Conservation (phyloP, 2,329 filamentous ascomycete species). For the Biscogniauxia sp. region DNA sequence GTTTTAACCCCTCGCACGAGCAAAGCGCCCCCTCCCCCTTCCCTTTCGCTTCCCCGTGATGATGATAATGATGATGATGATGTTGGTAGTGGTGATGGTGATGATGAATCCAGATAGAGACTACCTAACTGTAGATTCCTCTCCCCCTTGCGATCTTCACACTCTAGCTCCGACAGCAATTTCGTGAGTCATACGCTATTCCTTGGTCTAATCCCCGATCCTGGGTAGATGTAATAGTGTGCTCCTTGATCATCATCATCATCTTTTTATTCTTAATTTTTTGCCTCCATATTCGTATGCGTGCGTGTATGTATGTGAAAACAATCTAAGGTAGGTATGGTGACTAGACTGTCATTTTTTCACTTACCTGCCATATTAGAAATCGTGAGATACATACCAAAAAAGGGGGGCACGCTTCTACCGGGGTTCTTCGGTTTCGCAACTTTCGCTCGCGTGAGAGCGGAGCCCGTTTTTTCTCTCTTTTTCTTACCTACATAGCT, state of each 20-base stretch:
- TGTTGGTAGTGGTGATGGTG: too few species aligned
- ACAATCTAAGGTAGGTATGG: too few species aligned
- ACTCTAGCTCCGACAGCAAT: conserved; percentile 3
- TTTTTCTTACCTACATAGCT: too few species aligned
- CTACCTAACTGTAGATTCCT: too few species aligned
- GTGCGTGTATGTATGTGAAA: too few species aligned
- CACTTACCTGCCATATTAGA: background rate
- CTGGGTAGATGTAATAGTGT: background rate
- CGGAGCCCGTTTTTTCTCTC: background rate
- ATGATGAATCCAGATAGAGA: background rate
- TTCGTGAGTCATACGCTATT: background rate
- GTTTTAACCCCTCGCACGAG: background rate
- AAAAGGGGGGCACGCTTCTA: background rate
- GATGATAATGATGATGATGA: too few species aligned
- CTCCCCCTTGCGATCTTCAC: background rate
- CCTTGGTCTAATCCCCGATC: background rate
- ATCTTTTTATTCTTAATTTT: background rate
- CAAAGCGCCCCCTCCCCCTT: background rate
- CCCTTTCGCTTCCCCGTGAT: too few species aligned
- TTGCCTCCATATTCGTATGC: background rate
- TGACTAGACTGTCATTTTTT: too few species aligned
- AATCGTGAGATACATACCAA: background rate
- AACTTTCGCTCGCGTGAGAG: background rate
- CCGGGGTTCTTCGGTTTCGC: background rate
- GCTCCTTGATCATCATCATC: background rate